phyloP scores from a whole-genome alignment of 2,329 filamentous ascomycete species.

The Botryotinia calthae region DNA sequence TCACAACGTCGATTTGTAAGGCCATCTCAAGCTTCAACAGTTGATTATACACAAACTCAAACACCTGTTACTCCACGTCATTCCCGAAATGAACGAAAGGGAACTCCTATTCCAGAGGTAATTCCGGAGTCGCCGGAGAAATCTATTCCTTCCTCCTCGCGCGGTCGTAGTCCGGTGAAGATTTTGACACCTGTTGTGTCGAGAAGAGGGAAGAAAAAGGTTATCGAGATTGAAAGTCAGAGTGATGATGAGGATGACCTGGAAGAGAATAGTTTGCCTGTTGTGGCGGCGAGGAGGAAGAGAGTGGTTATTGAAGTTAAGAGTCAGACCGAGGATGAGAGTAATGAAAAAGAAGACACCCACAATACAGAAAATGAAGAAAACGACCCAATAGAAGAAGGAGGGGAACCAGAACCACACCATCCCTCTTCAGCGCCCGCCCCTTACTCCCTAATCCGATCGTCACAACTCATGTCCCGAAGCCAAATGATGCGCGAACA shows the following conservation, averaged over 20 bases:
- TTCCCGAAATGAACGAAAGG: constrained; percentile 1
- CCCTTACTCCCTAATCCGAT: constrained; percentile 8
- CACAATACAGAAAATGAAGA: neutral
- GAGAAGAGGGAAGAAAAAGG: neutral
- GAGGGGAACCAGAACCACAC: neutral
- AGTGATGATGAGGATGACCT: neutral
- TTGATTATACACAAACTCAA: constrained; percentile 32
- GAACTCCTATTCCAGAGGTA: constrained; percentile 25
- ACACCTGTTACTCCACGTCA: neutral
- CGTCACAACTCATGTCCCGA: constrained; percentile 9
- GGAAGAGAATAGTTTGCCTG: neutral
- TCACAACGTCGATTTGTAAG: neutral
- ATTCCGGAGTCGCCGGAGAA: constrained; percentile 34
- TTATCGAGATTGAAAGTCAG: neutral
- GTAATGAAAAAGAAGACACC: neutral
- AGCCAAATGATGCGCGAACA: constrained; percentile 17
- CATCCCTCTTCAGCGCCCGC: neutral
- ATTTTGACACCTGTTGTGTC: neutral
- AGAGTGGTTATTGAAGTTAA: neutral
- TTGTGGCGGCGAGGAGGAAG: no score
- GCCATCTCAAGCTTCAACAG: constrained; percentile 37
- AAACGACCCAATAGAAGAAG: neutral
- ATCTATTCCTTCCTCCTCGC: constrained; percentile 20
- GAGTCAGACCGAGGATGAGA: neutral
- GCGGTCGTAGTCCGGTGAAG: neutral